phyloP scores from a whole-genome alignment of 179 eudicot species.

The Actinidia chinensis region DNA sequence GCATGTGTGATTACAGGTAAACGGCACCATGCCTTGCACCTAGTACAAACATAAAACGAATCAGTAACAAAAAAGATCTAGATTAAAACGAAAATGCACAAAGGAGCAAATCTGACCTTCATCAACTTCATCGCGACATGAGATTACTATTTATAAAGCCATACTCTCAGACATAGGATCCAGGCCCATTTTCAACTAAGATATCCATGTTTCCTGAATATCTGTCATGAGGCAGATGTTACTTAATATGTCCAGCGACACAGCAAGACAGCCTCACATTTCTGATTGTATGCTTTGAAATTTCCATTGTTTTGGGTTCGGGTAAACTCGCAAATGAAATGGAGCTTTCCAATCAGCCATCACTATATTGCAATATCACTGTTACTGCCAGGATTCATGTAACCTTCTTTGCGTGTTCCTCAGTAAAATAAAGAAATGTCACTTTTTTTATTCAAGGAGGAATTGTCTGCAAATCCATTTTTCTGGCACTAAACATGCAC shows the following conservation, averaged over 20 bases:
- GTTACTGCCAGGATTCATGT: conserved; percentile 91
- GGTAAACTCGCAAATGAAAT: conserved; percentile 88
- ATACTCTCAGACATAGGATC: conserved; percentile 71
- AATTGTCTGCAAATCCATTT: conserved; percentile 73
- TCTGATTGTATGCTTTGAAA: conserved; percentile 62
- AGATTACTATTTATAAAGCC: conserved; percentile 57
- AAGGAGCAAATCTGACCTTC: conserved; percentile 53
- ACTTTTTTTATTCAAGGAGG: conserved; percentile 90
- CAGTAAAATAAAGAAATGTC: conserved; percentile 60
- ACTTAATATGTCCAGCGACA: conserved; percentile 93
- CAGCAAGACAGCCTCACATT: conserved; percentile 95
- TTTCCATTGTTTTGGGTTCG: conserved; percentile 94
- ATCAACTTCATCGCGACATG: conserved; percentile 70
- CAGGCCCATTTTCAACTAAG: conserved; percentile 63
- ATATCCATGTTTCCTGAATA: conserved; percentile 98
- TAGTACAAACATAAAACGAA: conserved; percentile 27
- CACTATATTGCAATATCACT: conserved; percentile 80
- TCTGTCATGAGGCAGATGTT: conserved; percentile 73
- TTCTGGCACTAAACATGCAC: conserved; percentile 97
- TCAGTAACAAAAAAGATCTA: background rate
- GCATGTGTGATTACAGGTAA: conserved; percentile 90
- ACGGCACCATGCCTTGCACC: conserved; percentile 96
- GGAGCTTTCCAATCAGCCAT: conserved; percentile 99
- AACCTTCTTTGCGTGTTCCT: conserved; percentile 81
- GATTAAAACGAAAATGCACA: background rate